phyloP scores from a whole-genome alignment of 441 rosid genomes.

The Populus hybrid region DNA sequence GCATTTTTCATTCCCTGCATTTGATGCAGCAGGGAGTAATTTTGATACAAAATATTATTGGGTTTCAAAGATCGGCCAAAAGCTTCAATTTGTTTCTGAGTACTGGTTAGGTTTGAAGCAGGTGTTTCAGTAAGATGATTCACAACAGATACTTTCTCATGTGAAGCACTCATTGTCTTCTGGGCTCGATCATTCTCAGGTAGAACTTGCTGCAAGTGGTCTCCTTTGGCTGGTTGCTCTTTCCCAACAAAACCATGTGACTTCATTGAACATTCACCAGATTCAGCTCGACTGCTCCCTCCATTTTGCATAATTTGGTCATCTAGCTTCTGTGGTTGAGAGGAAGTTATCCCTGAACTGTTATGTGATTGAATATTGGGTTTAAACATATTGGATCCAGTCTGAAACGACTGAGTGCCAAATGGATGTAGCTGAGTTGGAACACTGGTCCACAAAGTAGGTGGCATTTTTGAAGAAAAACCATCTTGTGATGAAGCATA shows the following conservation, averaged over 20 bases:
- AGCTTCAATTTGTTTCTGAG: conserved; percentile 51
- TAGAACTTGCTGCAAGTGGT: conserved; percentile 19
- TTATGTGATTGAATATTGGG: conserved; percentile 32
- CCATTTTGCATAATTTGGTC: conserved; percentile 35
- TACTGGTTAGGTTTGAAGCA: conserved; percentile 28
- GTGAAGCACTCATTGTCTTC: conserved; percentile 15
- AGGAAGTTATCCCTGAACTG: conserved; percentile 32
- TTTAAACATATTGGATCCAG: conserved; percentile 31
- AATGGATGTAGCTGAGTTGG: conserved; percentile 37
- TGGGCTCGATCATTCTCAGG: conserved; percentile 27
- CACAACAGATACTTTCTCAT: conserved; percentile 30
- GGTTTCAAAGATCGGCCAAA: conserved; percentile 49
- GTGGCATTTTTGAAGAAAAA: conserved; percentile 34
- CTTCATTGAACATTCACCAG: conserved; percentile 30
- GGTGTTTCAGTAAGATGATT: conserved; percentile 25
- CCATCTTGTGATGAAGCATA: conserved; percentile 40
- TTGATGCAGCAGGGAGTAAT: conserved; percentile 42
- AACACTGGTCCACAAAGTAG: conserved; percentile 36
- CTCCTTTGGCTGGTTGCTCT: conserved; percentile 30
- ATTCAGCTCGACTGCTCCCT: conserved; percentile 33
- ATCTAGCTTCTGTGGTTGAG: conserved; percentile 37
- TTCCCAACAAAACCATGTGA: conserved; percentile 27
- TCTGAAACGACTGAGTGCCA: conserved; percentile 34
- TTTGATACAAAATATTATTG: conserved; percentile 35
- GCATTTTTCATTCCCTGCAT: conserved; percentile 46